These are phyloP conservation scores for Cicer judaicum DNA, from an alignment of 306 rosid species.

Conservation along the genomic window DNA sequence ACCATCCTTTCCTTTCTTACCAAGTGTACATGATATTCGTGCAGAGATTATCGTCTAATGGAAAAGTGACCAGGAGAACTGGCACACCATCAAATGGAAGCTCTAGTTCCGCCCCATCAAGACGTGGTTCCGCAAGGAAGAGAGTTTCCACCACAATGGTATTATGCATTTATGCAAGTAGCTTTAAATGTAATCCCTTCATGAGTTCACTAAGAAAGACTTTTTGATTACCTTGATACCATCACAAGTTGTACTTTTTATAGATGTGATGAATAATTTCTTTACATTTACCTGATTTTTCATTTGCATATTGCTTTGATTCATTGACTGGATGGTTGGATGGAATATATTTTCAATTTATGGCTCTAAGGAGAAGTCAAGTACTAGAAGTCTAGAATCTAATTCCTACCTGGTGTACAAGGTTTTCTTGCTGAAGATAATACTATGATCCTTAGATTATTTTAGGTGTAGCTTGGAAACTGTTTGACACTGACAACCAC, in stretches of 20 bases:
- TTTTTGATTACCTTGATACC: neutral
- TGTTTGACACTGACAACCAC: constrained; percentile 3
- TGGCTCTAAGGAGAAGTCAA: constrained; percentile 4
- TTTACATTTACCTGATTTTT: constrained; percentile 10
- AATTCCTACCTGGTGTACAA: neutral
- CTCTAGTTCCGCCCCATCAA: constrained; percentile 53
- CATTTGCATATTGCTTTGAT: constrained; percentile 17
- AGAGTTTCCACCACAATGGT: constrained; percentile 71
- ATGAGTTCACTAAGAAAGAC: neutral
- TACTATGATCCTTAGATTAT: constrained; percentile 7
- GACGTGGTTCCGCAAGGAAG: constrained; percentile 67
- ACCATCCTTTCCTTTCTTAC: constrained; percentile 16
- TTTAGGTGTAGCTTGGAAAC: constrained; percentile 14
- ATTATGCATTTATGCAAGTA: constrained; percentile 37
- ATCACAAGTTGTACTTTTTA: neutral
- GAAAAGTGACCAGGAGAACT: constrained; percentile 62
- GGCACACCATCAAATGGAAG: constrained; percentile 51
- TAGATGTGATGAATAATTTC: neutral
- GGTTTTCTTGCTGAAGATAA: constrained; percentile 9
- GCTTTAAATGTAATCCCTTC: constrained; percentile 1
- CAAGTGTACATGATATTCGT: constrained; percentile 37
- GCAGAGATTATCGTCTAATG: constrained; percentile 63
- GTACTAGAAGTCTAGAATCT: neutral
- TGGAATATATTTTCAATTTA: constrained; percentile 13
- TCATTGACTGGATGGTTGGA: constrained; percentile 16